Conservation (phyloP, 192 early-diverging fungal species). For the Umbelopsis sp. region DNA sequence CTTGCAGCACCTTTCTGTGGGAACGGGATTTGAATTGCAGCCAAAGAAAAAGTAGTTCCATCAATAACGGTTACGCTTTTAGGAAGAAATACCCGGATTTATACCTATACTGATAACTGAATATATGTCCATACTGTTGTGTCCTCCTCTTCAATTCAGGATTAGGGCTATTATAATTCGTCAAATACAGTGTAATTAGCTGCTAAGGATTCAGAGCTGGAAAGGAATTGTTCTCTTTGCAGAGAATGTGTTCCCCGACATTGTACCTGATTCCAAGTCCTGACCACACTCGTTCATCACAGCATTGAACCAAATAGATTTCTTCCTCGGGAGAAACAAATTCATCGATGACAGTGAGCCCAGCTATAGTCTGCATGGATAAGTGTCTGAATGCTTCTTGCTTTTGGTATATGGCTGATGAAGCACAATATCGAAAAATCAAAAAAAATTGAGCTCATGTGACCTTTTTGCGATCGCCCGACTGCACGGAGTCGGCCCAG, state of each 20-base stretch:
- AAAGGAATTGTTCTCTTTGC: background rate
- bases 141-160: slow-evolving; percentile 70
- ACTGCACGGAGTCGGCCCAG: background rate
- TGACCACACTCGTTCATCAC: slow-evolving; percentile 52
- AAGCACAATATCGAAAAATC: background rate
- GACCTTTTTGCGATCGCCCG: background rate
- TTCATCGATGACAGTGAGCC: slow-evolving; percentile 45
- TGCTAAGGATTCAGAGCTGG: background rate
- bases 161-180: slow-evolving; percentile 48
- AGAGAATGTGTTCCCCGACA: background rate
- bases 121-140: slow-evolving; percentile 69
- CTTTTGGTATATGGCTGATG: background rate
- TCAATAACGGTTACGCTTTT: background rate
- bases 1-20: slow-evolving; percentile 49
- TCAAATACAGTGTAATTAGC: background rate
- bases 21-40: slow-evolving; percentile 15
- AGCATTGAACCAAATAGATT: slow-evolving; percentile 32
- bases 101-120: slow-evolving; percentile 63
- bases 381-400: background rate
- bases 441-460: slow-evolving; percentile 2
- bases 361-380: slow-evolving; percentile 22
- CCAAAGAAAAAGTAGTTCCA: background rate
- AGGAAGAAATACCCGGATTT: background rate
- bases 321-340: slow-evolving; percentile 57
- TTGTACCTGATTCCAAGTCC: slow-evolving; percentile 52